These are phyloP conservation scores for Fusarium coicis DNA, from an alignment of 2,329 filamentous ascomycete species.

Conservation along the genomic window DNA sequence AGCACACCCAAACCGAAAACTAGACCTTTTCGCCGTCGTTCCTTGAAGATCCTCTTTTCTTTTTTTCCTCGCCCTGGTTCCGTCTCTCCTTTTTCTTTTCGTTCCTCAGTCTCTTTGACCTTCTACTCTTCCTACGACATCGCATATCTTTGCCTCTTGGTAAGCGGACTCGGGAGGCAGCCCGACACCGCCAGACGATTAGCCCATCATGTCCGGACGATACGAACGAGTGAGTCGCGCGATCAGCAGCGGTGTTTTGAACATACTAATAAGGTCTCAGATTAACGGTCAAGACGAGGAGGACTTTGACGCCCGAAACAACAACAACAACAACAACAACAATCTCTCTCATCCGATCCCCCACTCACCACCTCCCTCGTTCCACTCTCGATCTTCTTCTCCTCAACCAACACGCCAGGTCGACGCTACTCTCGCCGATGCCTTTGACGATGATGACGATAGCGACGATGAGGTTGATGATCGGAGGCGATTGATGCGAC, in stretches of 20 bases:
- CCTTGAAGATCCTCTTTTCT: slow-evolving; percentile 27
- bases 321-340: slow-evolving; percentile 44
- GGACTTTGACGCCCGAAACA: slow-evolving; percentile 51
- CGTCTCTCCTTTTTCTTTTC: slow-evolving; percentile 14
- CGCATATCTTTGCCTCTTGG: slow-evolving; percentile 10
- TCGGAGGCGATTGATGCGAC: slow-evolving; percentile 85
- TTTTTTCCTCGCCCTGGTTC: slow-evolving; percentile 19
- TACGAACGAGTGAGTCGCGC: slow-evolving; percentile 66
- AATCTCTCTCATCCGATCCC: slow-evolving; percentile 55
- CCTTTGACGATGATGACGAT: slow-evolving; percentile 86
- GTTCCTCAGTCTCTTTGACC: background rate
- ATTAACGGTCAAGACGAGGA: slow-evolving; percentile 70
- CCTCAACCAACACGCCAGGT: slow-evolving; percentile 59
- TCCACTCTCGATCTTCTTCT: slow-evolving; percentile 83
- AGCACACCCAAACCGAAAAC: slow-evolving; percentile 1
- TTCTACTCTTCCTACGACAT: slow-evolving; percentile 6
- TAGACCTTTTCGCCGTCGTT: slow-evolving; percentile 30
- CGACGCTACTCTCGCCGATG: slow-evolving; percentile 87
- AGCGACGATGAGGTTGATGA: slow-evolving; percentile 80
- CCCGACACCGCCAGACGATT: slow-evolving; percentile 37
- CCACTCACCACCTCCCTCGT: slow-evolving; percentile 80
- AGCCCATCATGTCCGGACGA: slow-evolving; percentile 60
- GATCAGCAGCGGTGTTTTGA: too few species aligned
- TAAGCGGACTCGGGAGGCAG: slow-evolving; percentile 39
- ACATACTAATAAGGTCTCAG: slow-evolving; percentile 50